Evolutionary conservation across 371 early-diverging fungal genomes (phyloP).

Genomic region (Mycotypha africana): DNA sequence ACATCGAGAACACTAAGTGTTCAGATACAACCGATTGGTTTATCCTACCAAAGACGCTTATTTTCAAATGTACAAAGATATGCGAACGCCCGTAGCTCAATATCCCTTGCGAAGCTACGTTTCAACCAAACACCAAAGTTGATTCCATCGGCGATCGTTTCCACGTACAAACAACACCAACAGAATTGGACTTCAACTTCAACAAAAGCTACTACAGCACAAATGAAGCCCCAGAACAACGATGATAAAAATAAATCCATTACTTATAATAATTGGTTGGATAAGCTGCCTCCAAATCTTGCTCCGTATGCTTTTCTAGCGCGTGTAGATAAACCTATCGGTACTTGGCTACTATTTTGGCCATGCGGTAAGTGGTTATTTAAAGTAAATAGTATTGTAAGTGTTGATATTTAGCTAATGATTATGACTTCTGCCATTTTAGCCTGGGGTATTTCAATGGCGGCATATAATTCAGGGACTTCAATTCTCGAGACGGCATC

Average conservation of each 20-base stretch:
- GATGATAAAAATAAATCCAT: no score
- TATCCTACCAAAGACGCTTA: no score
- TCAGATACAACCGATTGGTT: no score
- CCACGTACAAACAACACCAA: no score
- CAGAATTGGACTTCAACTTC: slow-evolving; percentile 5
- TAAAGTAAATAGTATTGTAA: neutral
- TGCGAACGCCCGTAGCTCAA: no score
- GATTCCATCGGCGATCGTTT: no score
- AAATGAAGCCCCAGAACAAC: slow-evolving; percentile 5
- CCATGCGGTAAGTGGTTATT: slow-evolving; percentile 88
- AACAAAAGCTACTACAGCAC: neutral
- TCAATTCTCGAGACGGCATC: slow-evolving; percentile 46
- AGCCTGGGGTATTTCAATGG: slow-evolving; percentile 84
- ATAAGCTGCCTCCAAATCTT: slow-evolving; percentile 33
- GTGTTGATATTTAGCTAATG: neutral
- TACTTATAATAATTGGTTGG: slow-evolving; percentile 36
- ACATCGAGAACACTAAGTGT: no score
- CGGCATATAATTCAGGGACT: slow-evolving; percentile 55
- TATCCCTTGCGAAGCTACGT: no score
- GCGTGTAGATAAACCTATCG: slow-evolving; percentile 88
- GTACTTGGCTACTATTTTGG: slow-evolving; percentile 87
- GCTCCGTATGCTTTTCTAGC: slow-evolving; percentile 74
- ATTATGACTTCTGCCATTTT: neutral
- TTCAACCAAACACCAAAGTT: no score
- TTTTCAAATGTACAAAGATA: no score